Evolutionary conservation across 169 alveolate species (phyloP), one percentile per base, ranked within the genome.

Genomic region (Plasmodium yoelii): DNA sequence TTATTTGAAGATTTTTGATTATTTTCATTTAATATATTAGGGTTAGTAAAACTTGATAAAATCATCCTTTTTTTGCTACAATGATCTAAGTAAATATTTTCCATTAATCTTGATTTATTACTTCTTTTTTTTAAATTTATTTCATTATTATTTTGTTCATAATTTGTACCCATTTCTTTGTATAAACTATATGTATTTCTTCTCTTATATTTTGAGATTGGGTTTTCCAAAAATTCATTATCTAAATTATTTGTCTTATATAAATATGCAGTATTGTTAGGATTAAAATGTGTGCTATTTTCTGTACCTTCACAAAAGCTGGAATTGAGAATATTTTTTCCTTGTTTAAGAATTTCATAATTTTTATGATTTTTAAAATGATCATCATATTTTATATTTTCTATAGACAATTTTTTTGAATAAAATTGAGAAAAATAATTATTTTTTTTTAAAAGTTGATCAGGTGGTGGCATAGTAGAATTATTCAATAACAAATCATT

Each of bases 61-160:
- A 73, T 44, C 42, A 73, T 28, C 57, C 87, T 73, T 49, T 64
- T 73, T 44, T 73, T 73, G 42, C 44, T 73, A 42, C 19, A 73
- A 57, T 59, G 65, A 28, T 39, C 68, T 42, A 73, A 49, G 18
- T 73, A 64, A 26, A 73, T 18, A 59, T 59, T 73, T 59, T 59
- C 87, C 73, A 73, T 73, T 56, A 73, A 57, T 44, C 87, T 59
- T 10, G 73, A 57, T 73, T 59, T 59, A 44, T 57, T 57, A 26
- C 73, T 73, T 63, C 87, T 73, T 71, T 73, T 73, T 73, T 73
- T 73, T 63, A 73, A 57, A 73, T 73, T 73, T 19, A 57, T 73
- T 22, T 13, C 22, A 49, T 59, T 73, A 24, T 15, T 57, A 28
- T 73, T 73, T 46, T 42, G 39, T 63, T 73, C 87, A 15, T 1